Evolutionary conservation across 148 eudicot genomes (phyloP), one percentile per base, ranked within the genome.

Genomic region (Vaccinium darrowii): DNA sequence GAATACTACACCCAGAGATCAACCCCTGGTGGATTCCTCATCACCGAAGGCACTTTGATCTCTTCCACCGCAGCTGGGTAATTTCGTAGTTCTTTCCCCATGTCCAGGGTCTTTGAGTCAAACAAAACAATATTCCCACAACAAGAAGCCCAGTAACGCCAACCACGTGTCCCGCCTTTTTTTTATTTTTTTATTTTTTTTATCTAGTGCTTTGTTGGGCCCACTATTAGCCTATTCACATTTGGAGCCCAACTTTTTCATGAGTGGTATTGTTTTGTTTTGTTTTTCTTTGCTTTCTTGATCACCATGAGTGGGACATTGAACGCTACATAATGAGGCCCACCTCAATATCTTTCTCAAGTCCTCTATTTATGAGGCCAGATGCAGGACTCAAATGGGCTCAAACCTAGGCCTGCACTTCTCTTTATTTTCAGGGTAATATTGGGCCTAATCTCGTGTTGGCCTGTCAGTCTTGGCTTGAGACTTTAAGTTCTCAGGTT

Each of bases 11-110:
- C 89, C 12, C 98, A 95, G 80, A 88, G 97, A 21, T 87, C 97
- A 11, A 91, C 97, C 57, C 6, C 76, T 1, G 95, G 93, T 33
- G 95, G 94, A 11, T 90, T 94, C 84, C 91, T 95, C 88, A 91
- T 95, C 79, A 79, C 94, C 1, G 97, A 95, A 85, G 97, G 94
- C 79, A 92, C 97, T 21, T 88, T 91, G 83, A 88, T 94, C 87
- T 96, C 98, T 33, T 93, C 95, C 72, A 74, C 88, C 1, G 91
- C 95, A 12, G 89, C 89, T n/a, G 98, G 98, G 97, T 96, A 96
- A 65, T 60, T 83, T 30, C 82, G 52, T 81, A 36, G 54, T 76
- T 85, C 63, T 72, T 8, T 7, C 5, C 39, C 9, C 51, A 13
- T 1, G 54, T 49, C 1, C 39, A 36, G 77, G 60, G 77, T 30